A percentile compares a stretch with the other conserved stretches of the same genome.
These are phyloP conservation scores for Pseudofabraea citricarpa DNA, from an alignment of 2,329 filamentous ascomycete species.

Conservation along the genomic window DNA sequence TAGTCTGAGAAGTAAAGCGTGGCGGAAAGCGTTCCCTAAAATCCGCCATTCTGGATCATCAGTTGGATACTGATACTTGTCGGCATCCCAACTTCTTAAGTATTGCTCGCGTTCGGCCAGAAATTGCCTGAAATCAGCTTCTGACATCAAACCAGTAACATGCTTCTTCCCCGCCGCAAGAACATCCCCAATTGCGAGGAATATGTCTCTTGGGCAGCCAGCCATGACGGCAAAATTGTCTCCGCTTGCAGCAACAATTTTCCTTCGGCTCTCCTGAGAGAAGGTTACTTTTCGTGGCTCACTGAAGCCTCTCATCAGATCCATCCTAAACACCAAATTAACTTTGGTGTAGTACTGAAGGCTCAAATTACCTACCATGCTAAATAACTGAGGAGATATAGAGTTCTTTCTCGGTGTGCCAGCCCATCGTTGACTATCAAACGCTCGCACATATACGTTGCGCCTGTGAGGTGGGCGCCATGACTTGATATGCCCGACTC, in stretches of 20 bases:
- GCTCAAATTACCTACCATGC: neutral
- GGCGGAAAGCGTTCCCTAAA: slow-evolving; percentile 2
- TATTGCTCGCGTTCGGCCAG: neutral
- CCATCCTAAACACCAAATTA: neutral
- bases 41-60: neutral
- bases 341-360: no score
- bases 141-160: neutral
- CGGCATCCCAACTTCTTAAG: neutral
- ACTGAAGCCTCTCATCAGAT: slow-evolving; percentile 1
- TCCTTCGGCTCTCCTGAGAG: slow-evolving; percentile 1
- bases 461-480: neutral
- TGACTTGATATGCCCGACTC: neutral
- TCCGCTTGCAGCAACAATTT: slow-evolving; percentile 1
- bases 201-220: slow-evolving; percentile 2
- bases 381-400: neutral
- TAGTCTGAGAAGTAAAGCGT: slow-evolving; percentile 1
- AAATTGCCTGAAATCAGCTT: neutral
- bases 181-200: neutral
- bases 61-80: slow-evolving; percentile 1
- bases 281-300: slow-evolving; percentile 1
- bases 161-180: neutral
- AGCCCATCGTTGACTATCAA: slow-evolving; percentile 1
- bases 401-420: neutral
- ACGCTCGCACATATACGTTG: slow-evolving; percentile 1
- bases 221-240: slow-evolving; percentile 1